These are phyloP conservation scores for Exophiala spinifera DNA, from an alignment of 2,329 filamentous ascomycete genomes.

Conservation along the genomic window DNA sequence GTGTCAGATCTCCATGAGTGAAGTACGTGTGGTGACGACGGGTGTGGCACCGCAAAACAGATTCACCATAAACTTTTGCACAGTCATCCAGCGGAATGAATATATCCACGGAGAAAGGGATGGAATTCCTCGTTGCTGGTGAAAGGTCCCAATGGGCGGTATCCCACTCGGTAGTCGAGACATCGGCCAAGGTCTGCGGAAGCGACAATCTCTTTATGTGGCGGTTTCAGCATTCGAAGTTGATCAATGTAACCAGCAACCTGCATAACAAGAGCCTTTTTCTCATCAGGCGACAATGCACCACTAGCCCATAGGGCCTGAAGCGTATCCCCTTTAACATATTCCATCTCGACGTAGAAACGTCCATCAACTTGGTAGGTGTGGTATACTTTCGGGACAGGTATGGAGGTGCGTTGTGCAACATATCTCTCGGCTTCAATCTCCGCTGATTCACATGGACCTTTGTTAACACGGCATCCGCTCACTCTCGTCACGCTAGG, in stretches of 20 bases:
- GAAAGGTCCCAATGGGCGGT: conserved; percentile 6
- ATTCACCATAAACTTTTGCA: neutral
- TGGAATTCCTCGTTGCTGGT: conserved; percentile 4
- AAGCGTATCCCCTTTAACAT: too few species aligned
- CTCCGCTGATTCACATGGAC: conserved; percentile 9
- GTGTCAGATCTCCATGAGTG: too few species aligned
- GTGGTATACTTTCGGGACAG: too few species aligned
- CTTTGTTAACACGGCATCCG: conserved; percentile 14
- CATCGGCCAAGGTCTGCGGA: conserved; percentile 10
- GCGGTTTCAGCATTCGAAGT: conserved; percentile 16
- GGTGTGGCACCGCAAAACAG: too few species aligned
- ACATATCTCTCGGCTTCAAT: too few species aligned
- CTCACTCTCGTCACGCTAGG: conserved; percentile 13
- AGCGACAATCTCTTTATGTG: conserved; percentile 10
- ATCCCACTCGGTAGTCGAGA: conserved; percentile 1
- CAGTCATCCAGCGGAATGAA: conserved; percentile 3
- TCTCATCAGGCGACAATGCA: conserved; percentile 6
- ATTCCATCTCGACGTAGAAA: too few species aligned
- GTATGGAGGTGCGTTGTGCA: too few species aligned
- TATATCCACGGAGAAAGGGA: conserved; percentile 10
- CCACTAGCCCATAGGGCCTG: too few species aligned
- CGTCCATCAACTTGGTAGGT: too few species aligned
- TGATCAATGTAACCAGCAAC: conserved; percentile 18
- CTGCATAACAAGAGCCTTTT: conserved; percentile 14
- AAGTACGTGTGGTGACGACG: too few species aligned